Evolutionary conservation across 176 grass and related monocot species (phyloP).

Genomic region (Carex cristatella): DNA sequence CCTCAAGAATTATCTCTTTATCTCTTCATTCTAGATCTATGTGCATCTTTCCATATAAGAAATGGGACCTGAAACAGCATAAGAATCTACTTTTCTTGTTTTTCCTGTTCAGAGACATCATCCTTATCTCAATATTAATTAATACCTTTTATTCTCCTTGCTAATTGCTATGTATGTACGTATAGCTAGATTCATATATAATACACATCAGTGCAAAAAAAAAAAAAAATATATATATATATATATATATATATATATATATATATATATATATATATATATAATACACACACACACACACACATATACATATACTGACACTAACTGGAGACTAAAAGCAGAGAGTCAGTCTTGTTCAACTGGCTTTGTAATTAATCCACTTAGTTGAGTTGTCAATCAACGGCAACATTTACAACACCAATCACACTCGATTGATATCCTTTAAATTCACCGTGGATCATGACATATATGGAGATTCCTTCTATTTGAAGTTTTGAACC

Average conservation of each 20-base stretch:
- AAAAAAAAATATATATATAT: no score
- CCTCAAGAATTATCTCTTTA: constrained; percentile 10
- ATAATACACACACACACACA: no score
- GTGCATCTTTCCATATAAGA: constrained; percentile 6
- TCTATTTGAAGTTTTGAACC: neutral
- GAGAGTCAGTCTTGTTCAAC: neutral
- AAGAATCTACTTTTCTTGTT: constrained; percentile 16
- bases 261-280: no score
- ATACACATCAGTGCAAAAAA: no score
- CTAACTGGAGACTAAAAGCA: neutral
- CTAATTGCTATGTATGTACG: neutral
- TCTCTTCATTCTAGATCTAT: constrained; percentile 19
- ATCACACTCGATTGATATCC: neutral
- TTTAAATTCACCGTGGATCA: neutral
- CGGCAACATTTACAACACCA: neutral
- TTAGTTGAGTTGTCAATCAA: neutral
- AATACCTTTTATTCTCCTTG: neutral
- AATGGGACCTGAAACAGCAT: constrained; percentile 13
- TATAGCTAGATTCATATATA: neutral
- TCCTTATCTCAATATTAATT: constrained; percentile 17
- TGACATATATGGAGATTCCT: neutral
- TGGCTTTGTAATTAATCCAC: neutral
- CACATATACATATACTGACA: neutral
- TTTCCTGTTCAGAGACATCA: constrained; percentile 1
- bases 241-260: no score